Evolutionary conservation across 2,329 filamentous ascomycete species (phyloP), one percentile per base, ranked within the genome.

Genomic region (Cercospora nicotianae): DNA sequence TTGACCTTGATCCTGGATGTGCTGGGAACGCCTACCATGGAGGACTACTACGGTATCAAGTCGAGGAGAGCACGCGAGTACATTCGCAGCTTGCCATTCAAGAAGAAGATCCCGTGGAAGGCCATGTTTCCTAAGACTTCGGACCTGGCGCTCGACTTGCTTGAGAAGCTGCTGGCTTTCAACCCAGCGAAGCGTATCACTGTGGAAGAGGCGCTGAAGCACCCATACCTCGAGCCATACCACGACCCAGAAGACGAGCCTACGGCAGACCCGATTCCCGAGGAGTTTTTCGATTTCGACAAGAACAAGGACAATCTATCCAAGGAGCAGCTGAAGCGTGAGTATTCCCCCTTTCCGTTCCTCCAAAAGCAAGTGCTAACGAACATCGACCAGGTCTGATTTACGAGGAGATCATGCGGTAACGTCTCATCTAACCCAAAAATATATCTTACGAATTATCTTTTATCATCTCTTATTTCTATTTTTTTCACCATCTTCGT

Each of bases 11-110:
- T 99, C 77, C 86, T 99, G 73, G 95, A 99, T 76, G 94, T 99
- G 62, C 90, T 99, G 68, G 95, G 95, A 72, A 99, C 95, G 3
- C 95, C 95, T 2, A 99, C 95, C 12, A 99, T 99, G 95, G 95
- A 99, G 81, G 95, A 99, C 80, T 99, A 99, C 87, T 99, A 99
- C 77, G 95, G 95, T 72, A 99, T 99, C 87, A 99, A 99, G 84
- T 98, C 95, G 64, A 91, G 95, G 73, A 92, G 95, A 77, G 95
- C 95, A 61, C 89, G 95, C 72, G 95, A 99, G 83, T 99, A 99
- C 83, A 99, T 99, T 79, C 93, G 95, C 70, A 97, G 94, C 64
- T 87, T 98, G 58, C 94, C 95, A 18, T 98, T 98, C 86, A 98
- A 98, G 89, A 98, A 98, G 90, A 98, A 98, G 89, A 96, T 98